Conservation (phyloP, 2,329 filamentous ascomycete species). For the Myriangium duriaei region DNA sequence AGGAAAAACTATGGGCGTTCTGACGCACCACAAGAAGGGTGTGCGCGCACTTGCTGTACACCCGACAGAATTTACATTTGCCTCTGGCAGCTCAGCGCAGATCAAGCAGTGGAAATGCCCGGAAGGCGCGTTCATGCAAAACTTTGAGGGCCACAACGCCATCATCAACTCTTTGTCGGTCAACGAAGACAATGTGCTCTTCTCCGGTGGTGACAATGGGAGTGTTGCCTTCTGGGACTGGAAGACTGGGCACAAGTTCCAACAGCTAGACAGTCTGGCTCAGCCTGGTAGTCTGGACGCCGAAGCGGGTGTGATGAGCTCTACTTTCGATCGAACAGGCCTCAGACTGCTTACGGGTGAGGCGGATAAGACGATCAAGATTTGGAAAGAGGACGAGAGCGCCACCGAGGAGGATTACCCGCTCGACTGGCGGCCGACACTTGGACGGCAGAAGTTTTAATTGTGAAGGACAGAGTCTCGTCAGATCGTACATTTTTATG, state of each 20-base stretch:
- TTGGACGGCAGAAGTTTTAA: slow-evolving; percentile 59
- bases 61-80: slow-evolving; percentile 91
- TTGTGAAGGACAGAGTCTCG: not conserved
- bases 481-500: slow-evolving; percentile 2
- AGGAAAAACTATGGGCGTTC: slow-evolving; percentile 86
- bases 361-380: slow-evolving; percentile 90
- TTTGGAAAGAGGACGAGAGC: slow-evolving; percentile 88
- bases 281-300: slow-evolving; percentile 91
- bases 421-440: slow-evolving; percentile 76
- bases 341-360: slow-evolving; percentile 85
- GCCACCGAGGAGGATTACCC: slow-evolving; percentile 88
- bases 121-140: slow-evolving; percentile 97
- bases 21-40: slow-evolving; percentile 98
- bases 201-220: slow-evolving; percentile 90
- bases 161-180: slow-evolving; percentile 91
- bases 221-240: slow-evolving; percentile 98
- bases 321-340: slow-evolving; percentile 81
- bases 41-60: slow-evolving; percentile 75
- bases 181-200: slow-evolving; percentile 90
- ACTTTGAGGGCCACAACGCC: slow-evolving; percentile 90
- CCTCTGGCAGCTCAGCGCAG: slow-evolving; percentile 76
- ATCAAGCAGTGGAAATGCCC: slow-evolving; percentile 99
- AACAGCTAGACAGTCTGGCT: slow-evolving; percentile 77
- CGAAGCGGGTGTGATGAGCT: slow-evolving; percentile 88
- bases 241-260: slow-evolving; percentile 90